Evolutionary conservation across 352 stramenopile species (phyloP).

Genomic region (Elongisporangium senticosum): DNA sequence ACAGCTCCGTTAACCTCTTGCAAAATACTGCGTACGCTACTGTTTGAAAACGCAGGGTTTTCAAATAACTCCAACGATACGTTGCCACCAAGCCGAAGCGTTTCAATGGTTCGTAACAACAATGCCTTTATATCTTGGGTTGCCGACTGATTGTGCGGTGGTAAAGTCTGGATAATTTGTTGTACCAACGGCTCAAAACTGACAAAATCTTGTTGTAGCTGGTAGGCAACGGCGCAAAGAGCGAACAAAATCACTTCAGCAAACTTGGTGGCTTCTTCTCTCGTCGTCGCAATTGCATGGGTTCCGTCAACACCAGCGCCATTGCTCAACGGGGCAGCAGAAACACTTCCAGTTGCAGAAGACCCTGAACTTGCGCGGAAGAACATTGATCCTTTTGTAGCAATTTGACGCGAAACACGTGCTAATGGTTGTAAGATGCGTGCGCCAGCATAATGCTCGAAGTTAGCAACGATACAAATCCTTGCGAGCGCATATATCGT

Average conservation of each 20-base stretch:
- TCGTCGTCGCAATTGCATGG: conserved; percentile 47
- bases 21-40: conserved; percentile 32
- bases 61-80: conserved; percentile 47
- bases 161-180: conserved; percentile 37
- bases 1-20: conserved; percentile 17
- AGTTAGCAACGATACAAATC: conserved; percentile 58
- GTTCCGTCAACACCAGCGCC: conserved; percentile 12
- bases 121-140: conserved; percentile 42
- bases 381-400: conserved; percentile 54
- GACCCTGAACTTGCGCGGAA: conserved; percentile 33
- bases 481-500: conserved; percentile 63
- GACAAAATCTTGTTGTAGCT: conserved; percentile 69
- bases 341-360: conserved; percentile 6
- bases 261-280: conserved; percentile 62
- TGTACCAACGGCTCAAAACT: conserved; percentile 67
- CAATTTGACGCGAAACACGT: conserved; percentile 69
- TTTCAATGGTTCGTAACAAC: conserved; percentile 48
- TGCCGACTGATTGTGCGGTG: conserved; percentile 8
- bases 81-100: conserved; percentile 34
- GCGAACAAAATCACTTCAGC: conserved; percentile 75
- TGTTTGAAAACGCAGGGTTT: conserved; percentile 40
- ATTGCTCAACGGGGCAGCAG: conserved; percentile 1
- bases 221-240: conserved; percentile 60
- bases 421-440: conserved; percentile 64
- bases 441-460: conserved; percentile 78